phyloP scores from a whole-genome alignment of 441 rosid species.

The Mallotus repandus region DNA sequence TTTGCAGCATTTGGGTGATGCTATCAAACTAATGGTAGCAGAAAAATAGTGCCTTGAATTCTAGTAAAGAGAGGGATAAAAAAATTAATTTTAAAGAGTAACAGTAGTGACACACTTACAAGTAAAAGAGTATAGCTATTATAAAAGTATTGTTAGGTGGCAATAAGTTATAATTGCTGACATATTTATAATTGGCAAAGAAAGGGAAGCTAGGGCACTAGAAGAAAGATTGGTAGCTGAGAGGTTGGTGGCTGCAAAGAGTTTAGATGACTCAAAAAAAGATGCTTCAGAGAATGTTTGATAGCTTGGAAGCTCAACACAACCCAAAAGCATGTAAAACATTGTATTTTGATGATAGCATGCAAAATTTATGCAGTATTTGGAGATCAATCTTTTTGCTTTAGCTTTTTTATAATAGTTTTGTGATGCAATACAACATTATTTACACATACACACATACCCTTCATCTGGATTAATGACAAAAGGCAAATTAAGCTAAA shows the following conservation, averaged over 20 bases:
- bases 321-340: not conserved
- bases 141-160: no score
- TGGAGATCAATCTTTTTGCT: conserved; percentile 18
- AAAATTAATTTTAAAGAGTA: not conserved
- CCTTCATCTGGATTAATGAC: no score
- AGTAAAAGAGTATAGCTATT: not conserved
- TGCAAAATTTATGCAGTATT: conserved; percentile 27
- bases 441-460: no score
- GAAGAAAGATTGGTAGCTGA: conserved; percentile 96
- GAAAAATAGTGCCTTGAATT: no score
- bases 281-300: conserved; percentile 69
- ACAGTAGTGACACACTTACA: not conserved
- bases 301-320: conserved; percentile 17
- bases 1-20: no score
- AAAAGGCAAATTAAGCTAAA: no score
- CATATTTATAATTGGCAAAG: conserved; percentile 49
- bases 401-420: conserved; percentile 29
- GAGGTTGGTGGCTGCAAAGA: conserved; percentile 50
- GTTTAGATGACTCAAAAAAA: conserved; percentile 49
- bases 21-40: no score
- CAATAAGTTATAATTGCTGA: not conserved
- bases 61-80: no score
- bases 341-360: conserved; percentile 18
- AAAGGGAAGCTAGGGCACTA: conserved; percentile 94
- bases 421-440: conserved; percentile 17